phyloP scores from a whole-genome alignment of 495 filamentous ascomycete species.

The Daldinia caldariorum region DNA sequence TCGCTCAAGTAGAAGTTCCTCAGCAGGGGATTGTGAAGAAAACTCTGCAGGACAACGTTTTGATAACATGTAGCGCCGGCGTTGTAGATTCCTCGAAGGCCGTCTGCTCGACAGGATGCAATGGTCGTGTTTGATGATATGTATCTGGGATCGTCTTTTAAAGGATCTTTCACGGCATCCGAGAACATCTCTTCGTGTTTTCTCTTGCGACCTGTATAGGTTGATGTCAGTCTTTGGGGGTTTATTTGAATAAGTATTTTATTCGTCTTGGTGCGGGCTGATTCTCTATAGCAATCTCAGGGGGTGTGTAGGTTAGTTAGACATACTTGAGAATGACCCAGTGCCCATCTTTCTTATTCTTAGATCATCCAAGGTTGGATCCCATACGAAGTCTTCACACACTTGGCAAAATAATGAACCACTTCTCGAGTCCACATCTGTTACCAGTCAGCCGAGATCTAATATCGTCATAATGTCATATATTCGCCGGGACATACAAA shows the following conservation, averaged over 20 bases:
- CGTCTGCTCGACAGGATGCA: conserved; percentile 74
- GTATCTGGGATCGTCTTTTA: conserved; percentile 67
- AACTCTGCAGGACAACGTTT: conserved; percentile 86
- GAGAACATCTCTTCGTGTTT: conserved; percentile 69
- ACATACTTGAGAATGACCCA: conserved; percentile 59
- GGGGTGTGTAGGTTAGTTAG: not conserved
- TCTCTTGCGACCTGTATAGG: conserved; percentile 59
- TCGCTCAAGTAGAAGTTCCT: conserved; percentile 87
- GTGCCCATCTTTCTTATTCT: conserved; percentile 66
- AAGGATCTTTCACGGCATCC: conserved; percentile 61
- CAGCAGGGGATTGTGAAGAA: conserved; percentile 88
- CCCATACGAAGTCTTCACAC: conserved; percentile 88
- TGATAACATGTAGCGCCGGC: conserved; percentile 95
- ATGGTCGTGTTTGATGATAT: conserved; percentile 68
- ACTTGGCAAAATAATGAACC: conserved; percentile 83
- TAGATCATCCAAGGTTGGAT: conserved; percentile 80
- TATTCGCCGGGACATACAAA: conserved; percentile 62
- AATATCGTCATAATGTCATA: conserved; percentile 19
- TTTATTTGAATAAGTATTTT: not conserved
- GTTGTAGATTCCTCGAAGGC: conserved; percentile 89
- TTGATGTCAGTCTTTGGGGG: not conserved
- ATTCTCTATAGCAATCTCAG: not conserved
- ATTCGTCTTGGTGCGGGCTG: not conserved
- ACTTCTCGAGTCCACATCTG: conserved; percentile 84
- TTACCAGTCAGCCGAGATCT: conserved; percentile 10